Percentiles rank a stretch among this genome's conserved stretches.
Conservation (phyloP, 257 asterid genomes). For the Capsicum rhomboideum region DNA sequence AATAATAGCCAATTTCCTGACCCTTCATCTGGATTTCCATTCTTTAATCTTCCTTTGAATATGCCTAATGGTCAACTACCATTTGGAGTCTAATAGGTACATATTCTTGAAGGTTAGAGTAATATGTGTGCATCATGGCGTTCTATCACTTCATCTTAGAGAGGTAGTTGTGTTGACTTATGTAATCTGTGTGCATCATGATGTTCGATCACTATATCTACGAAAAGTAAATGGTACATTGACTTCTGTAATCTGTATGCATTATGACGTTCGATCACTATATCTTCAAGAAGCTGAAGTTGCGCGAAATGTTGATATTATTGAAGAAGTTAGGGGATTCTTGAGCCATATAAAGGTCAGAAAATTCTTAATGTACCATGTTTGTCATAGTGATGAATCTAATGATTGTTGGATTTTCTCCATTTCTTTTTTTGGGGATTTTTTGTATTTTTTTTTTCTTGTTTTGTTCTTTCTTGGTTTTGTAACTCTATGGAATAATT, state of each 20-base stretch:
- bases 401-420: neutral
- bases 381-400: neutral
- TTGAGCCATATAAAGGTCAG: neutral
- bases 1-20: slow-evolving; percentile 1
- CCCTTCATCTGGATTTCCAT: slow-evolving; percentile 10
- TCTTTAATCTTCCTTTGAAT: slow-evolving; percentile 11
- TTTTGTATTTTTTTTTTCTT: neutral
- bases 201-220: neutral
- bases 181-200: neutral
- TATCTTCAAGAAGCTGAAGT: neutral
- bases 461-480: neutral
- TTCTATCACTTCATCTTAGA: neutral
- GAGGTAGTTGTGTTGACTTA: neutral
- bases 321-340: too few relatives aligned
- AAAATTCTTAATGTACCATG: neutral
- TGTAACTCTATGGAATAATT: slow-evolving; percentile 1
- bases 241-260: too few relatives aligned
- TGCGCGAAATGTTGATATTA: neutral
- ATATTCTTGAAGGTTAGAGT: neutral
- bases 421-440: neutral
- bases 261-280: too few relatives aligned
- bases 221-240: too few relatives aligned
- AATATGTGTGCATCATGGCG: neutral
- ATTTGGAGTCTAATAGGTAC: neutral
- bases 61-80: slow-evolving; percentile 11